phyloP scores from a whole-genome alignment of 2,329 filamentous ascomycete species.

The Chrysoporthe deuterocubensis region DNA sequence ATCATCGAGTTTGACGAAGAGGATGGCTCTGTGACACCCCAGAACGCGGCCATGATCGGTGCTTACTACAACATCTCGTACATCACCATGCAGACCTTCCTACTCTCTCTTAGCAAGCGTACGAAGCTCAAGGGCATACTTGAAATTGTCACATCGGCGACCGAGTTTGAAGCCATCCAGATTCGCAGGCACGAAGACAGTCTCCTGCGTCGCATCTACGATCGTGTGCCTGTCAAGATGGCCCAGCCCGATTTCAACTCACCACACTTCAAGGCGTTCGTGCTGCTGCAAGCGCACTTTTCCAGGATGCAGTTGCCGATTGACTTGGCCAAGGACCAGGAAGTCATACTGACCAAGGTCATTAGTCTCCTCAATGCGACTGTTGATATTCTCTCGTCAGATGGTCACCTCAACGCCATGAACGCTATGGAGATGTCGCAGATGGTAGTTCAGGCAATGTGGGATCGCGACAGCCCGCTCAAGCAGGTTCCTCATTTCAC shows the following conservation, averaged over 20 bases:
- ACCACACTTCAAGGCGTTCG: conserved; percentile 98
- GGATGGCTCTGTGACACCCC: conserved; percentile 83
- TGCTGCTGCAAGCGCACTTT: conserved; percentile 97
- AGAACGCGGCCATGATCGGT: conserved; percentile 97
- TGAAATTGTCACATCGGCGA: conserved; percentile 95
- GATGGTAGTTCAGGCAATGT: conserved; percentile 99
- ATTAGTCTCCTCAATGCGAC: conserved; percentile 87
- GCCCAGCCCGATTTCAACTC: conserved; percentile 82
- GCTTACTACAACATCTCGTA: conserved; percentile 99
- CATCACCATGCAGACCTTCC: conserved; percentile 98
- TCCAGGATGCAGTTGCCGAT: conserved; percentile 95
- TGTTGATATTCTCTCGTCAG: conserved; percentile 93
- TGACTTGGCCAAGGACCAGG: conserved; percentile 94
- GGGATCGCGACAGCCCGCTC: conserved; percentile 94
- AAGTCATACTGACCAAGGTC: conserved; percentile 81
- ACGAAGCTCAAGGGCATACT: conserved; percentile 97
- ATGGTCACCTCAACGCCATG: conserved; percentile 96
- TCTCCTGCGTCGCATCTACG: conserved; percentile 88
- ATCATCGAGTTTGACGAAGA: conserved; percentile 96
- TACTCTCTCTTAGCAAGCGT: conserved; percentile 83
- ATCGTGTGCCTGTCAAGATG: conserved; percentile 95
- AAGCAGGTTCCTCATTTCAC: conserved; percentile 98
- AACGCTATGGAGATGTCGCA: conserved; percentile 99
- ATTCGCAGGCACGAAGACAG: conserved; percentile 91
- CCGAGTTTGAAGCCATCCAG: conserved; percentile 94